Conservation (phyloP, 2,329 filamentous ascomycete species). For the Aschersonia sp. region DNA sequence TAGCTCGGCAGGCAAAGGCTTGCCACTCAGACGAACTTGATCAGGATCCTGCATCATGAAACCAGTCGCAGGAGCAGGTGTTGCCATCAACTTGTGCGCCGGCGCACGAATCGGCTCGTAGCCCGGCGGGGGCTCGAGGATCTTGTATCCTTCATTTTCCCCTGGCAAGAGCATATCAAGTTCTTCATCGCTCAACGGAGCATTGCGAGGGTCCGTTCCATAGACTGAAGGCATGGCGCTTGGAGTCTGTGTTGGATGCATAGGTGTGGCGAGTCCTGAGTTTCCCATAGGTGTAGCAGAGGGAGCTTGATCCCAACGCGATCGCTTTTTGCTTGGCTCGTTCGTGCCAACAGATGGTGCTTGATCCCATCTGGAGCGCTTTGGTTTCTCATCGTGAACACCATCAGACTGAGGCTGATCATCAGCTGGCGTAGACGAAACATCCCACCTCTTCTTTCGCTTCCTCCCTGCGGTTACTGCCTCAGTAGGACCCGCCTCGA, state of each 20-base stretch:
- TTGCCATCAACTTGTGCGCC: slow-evolving; percentile 59
- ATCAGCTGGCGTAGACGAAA: slow-evolving; percentile 42
- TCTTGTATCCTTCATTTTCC: slow-evolving; percentile 82
- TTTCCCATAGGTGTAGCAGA: slow-evolving; percentile 63
- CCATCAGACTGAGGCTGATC: slow-evolving; percentile 34
- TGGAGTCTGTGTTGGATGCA: slow-evolving; percentile 52
- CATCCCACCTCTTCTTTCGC: slow-evolving; percentile 93
- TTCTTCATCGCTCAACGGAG: slow-evolving; percentile 81
- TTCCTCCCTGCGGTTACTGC: slow-evolving; percentile 52
- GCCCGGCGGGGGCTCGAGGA: slow-evolving; percentile 78
- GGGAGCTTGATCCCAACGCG: slow-evolving; percentile 85
- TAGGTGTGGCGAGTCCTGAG: slow-evolving; percentile 62
- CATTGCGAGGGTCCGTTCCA: slow-evolving; percentile 70
- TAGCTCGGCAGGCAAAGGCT: slow-evolving; percentile 88
- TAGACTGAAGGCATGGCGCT: slow-evolving; percentile 44
- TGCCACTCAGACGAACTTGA: slow-evolving; percentile 66
- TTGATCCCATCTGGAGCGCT: slow-evolving; percentile 81
- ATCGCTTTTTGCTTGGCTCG: slow-evolving; percentile 58
- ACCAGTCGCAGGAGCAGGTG: slow-evolving; percentile 61
- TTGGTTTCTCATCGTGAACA: slow-evolving; percentile 44
- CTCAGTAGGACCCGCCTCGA: slow-evolving; percentile 54
- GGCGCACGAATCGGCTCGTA: slow-evolving; percentile 75
- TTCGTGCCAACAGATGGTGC: slow-evolving; percentile 46
- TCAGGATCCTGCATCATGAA: slow-evolving; percentile 98
- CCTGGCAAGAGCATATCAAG: slow-evolving; percentile 81